Conservation (phyloP, 2,329 filamentous ascomycete species). For the Penicillium concentricum region DNA sequence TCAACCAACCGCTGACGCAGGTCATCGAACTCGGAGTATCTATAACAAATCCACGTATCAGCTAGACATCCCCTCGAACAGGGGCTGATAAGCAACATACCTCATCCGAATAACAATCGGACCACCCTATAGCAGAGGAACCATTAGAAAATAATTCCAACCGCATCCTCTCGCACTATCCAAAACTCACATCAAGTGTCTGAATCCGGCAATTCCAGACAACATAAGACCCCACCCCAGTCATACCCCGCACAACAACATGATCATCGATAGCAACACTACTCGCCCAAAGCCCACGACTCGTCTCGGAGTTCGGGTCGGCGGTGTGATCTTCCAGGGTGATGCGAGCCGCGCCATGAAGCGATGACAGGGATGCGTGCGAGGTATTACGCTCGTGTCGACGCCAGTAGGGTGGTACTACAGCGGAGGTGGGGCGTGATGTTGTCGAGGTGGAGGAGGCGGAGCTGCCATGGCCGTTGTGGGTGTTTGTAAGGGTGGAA, state of each 20-base stretch:
- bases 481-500: neutral
- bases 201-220: conserved; percentile 91
- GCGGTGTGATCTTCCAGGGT: conserved; percentile 64
- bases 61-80: neutral
- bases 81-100: conserved; percentile 32
- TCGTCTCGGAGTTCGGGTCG: conserved; percentile 55
- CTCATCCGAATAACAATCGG: conserved; percentile 61
- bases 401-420: conserved; percentile 48
- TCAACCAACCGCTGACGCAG: conserved; percentile 70
- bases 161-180: neutral
- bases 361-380: conserved; percentile 40
- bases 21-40: conserved; percentile 93
- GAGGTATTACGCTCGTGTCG: conserved; percentile 43
- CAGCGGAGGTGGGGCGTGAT: conserved; percentile 28
- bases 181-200: conserved; percentile 69
- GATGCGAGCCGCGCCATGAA: conserved; percentile 50
- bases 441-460: conserved; percentile 12
- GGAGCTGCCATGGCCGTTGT: conserved; percentile 13
- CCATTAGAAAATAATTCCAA: neutral
- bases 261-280: conserved; percentile 62
- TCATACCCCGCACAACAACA: conserved; percentile 59
- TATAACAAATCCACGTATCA: conserved; percentile 26
- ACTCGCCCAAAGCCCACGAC: conserved; percentile 61
- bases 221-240: conserved; percentile 79
- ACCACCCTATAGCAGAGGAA: conserved; percentile 45